phyloP scores from a whole-genome alignment of 441 rosid species.

The Brassica balearica region DNA sequence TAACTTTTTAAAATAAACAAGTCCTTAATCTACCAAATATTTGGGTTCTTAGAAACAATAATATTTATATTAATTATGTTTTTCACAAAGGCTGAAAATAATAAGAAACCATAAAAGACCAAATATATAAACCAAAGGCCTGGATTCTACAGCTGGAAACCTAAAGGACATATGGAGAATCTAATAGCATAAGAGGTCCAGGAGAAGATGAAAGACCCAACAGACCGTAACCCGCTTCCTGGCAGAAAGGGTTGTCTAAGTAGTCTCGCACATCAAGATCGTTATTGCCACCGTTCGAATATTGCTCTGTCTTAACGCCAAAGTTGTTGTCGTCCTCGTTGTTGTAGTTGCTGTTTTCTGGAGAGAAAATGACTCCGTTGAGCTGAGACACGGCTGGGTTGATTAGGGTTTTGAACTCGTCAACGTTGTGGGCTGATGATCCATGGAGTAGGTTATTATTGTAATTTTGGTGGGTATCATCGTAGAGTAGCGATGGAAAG shows the following conservation, averaged over 20 bases:
- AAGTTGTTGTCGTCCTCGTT: conserved; percentile 20
- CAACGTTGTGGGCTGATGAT: conserved; percentile 45
- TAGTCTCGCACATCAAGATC: conserved; percentile 45
- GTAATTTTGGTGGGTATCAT: conserved; percentile 28
- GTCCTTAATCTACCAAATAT: conserved; percentile 24
- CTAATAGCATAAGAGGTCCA: conserved; percentile 54
- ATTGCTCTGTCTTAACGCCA: conserved; percentile 55
- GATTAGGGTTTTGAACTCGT: conserved; percentile 59
- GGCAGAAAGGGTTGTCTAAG: conserved; percentile 54
- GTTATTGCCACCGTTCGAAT: conserved; percentile 54
- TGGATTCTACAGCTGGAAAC: conserved; percentile 47
- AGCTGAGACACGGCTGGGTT: conserved; percentile 52
- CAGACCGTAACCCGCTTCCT: conserved; percentile 54
- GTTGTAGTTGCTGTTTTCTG: conserved; percentile 39
- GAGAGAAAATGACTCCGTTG: conserved; percentile 48
- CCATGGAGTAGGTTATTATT: conserved; percentile 34
- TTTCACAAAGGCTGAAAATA: conserved; percentile 31
- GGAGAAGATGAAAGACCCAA: conserved; percentile 52
- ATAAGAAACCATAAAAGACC: not conserved
- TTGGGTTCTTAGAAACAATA: conserved; percentile 20
- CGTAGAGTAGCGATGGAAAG: conserved; percentile 48
- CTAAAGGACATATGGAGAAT: conserved; percentile 53
- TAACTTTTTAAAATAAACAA: not conserved
- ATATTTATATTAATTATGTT: conserved; percentile 22
- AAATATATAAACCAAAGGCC: conserved; percentile 49